Evolutionary conservation across 2,329 filamentous ascomycete species (phyloP), one percentile per base, ranked within the genome.

Genomic region (Diaporthe sp.): DNA sequence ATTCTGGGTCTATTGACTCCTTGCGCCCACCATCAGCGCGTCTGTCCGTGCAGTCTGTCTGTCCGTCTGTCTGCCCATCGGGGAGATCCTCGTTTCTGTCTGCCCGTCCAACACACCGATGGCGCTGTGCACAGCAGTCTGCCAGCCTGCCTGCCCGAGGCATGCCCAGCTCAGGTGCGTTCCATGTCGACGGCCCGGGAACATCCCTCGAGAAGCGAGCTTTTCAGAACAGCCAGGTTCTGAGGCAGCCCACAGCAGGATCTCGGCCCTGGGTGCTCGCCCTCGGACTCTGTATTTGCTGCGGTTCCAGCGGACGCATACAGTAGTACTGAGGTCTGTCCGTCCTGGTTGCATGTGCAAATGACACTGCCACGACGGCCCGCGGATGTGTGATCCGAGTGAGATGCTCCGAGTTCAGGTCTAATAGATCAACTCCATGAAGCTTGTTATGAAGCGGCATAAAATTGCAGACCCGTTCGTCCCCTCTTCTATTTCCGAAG

Each of bases 201-300:
- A 49, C 44, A 67, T 67, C 28, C 61, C 61, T 67, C 61, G 19
- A 67, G 62, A 51, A 68, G 62, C 62, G 44, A 51, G 62, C 44
- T 39, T 10, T 7, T 68, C 65, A 51, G 65, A n/a, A 39, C 9
- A 13, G n/a, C n/a, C 46, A 28, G 65, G 46, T 10, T 19, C 22
- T 28, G 65, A 68, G 65, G 65, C 62, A 68, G 46, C 62, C 62
- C 62, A 25, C 62, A 37, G 62, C 62, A 39, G 62, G 31, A 68
- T 51, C 31, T 68, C 19, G 28, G 62, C 28, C 28, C 44, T 34
- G 39, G 12, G 13, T 9, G 19, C 61, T 51, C 44, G 42, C 22
- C 44, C 44, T 67, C 61, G 61, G 61, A 67, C 61, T 67, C 42
- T 49, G 12, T 34, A 4, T 8, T 12, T 51, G 62, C 44, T 44